Base-by-base conservation (phyloP, 306 rosid species). In the Heteromeles arbutifolia region DNA sequence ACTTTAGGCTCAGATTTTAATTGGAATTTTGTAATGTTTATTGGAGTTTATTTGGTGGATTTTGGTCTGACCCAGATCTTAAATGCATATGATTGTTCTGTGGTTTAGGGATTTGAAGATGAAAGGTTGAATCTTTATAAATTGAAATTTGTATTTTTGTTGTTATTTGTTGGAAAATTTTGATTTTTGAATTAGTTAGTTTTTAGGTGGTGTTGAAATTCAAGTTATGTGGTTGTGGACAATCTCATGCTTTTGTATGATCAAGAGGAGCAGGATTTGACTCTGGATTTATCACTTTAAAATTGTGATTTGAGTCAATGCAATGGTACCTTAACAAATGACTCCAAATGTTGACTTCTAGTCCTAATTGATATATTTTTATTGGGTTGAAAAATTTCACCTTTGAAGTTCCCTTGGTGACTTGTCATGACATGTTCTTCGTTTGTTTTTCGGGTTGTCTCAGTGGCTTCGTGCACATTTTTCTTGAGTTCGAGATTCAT, bases 31-130 rank as follows among this genome's bases (percentile, higher is more conserved):
- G 56, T 64, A 25, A 41, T 50, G 65, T 43, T 63, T 54, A 65
- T 66, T 53, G 24, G 63, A 34, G 13, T 52, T 72, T 57, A 6
- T 34, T 61, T 69, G 56, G 44, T 56, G 28, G 52, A 59, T 52
- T 50, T 70, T 69, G 72, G 56, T 45, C 8, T 50, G 73, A 70
- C 48, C 67, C 67, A 41, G 61, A 26, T 72, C 70, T 56, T 29
- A 67, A 31, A 53, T 25, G 64, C 70, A 24, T 22, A 29, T 29
- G 66, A 21, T 68, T 56, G 24, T 34, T 68, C n/a, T 37, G 21
- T 29, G 56, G 74, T 25, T 69, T 50, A 3, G 13, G 26, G 54
- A 11, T 25, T 70, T 67, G 59, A 53, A 67, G 65, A 34, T 68
- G 52, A 58, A 24, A 21, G 12, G 32, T 37, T 68, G 37, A 50